Percentiles rank a stretch among this genome's conserved stretches.
Evolutionary conservation across 192 early-diverging fungal species (phyloP).

Genomic region (Phycomyces blakesleeanus): DNA sequence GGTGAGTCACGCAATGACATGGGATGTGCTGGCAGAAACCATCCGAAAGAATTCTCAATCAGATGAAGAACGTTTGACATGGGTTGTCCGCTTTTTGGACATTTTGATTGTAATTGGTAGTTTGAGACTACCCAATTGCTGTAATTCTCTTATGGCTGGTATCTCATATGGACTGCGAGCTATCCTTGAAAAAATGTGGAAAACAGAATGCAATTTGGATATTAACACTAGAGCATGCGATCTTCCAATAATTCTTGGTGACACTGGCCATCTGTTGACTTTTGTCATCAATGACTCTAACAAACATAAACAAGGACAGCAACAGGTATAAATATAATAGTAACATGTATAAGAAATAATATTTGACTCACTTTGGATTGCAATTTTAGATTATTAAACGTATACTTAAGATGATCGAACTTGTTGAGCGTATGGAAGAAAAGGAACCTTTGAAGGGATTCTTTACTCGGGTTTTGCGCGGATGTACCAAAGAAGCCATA

Average conservation of each 20-base stretch:
- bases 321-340: neutral
- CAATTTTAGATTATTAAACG: constrained; percentile 20
- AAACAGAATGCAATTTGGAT: neutral
- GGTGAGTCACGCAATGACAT: neutral
- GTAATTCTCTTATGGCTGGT: neutral
- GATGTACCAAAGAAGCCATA: neutral
- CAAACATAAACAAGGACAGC: constrained; percentile 1
- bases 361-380: neutral
- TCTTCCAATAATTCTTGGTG: neutral
- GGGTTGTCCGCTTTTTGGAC: constrained; percentile 48
- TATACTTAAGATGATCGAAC: constrained; percentile 12
- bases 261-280: constrained; percentile 3
- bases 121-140: neutral
- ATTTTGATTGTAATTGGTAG: constrained; percentile 42
- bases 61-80: constrained; percentile 26
- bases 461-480: constrained; percentile 6
- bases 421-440: neutral
- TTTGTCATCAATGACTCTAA: constrained; percentile 8
- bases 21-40: constrained; percentile 3
- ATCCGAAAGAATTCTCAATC: constrained; percentile 3
- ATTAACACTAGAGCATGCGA: neutral
- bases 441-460: neutral
- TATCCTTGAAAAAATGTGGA: constrained; percentile 1
- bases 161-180: neutral
- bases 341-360: neutral